phyloP scores from a whole-genome alignment of 768 basidiomycete genomes.

The Rhodotorula toruloides region DNA sequence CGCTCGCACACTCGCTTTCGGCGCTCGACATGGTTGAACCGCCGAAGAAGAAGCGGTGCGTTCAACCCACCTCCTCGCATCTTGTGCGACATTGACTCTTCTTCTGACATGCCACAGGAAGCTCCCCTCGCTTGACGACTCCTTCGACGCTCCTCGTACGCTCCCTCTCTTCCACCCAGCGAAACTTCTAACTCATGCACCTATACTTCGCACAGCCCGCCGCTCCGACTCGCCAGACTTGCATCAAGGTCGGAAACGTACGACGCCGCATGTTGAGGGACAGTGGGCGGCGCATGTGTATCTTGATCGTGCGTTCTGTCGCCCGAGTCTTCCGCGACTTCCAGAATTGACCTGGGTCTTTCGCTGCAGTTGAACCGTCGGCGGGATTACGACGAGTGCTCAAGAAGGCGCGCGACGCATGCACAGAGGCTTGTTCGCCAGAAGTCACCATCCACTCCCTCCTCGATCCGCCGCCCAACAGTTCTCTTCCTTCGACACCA shows the following conservation, averaged over 20 bases:
- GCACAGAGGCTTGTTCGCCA: not conserved
- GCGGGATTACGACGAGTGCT: not conserved
- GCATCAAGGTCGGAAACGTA: conserved; percentile 77
- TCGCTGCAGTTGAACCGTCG: not conserved
- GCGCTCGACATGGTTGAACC: conserved; percentile 3
- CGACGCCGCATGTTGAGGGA: conserved; percentile 74
- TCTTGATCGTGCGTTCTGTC: conserved; percentile 53
- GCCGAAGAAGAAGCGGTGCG: conserved; percentile 28
- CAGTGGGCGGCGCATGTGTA: conserved; percentile 79
- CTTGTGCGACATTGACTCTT: no score
- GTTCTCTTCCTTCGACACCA: conserved; percentile 40
- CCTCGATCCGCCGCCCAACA: conserved; percentile 45
- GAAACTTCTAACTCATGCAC: no score
- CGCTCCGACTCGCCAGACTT: conserved; percentile 61
- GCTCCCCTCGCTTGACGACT: conserved; percentile 24
- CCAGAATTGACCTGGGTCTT: not conserved
- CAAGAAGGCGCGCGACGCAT: not conserved
- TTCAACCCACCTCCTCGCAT: not conserved
- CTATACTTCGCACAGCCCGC: conserved; percentile 4
- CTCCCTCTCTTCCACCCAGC: no score
- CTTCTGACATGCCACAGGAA: not conserved
- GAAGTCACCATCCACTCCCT: not conserved
- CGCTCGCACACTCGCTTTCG: not conserved
- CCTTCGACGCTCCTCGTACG: conserved; percentile 5
- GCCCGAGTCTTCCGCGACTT: not conserved